phyloP scores from a whole-genome alignment of 2,329 filamentous ascomycete genomes.

The Aspergillus luchuensis region DNA sequence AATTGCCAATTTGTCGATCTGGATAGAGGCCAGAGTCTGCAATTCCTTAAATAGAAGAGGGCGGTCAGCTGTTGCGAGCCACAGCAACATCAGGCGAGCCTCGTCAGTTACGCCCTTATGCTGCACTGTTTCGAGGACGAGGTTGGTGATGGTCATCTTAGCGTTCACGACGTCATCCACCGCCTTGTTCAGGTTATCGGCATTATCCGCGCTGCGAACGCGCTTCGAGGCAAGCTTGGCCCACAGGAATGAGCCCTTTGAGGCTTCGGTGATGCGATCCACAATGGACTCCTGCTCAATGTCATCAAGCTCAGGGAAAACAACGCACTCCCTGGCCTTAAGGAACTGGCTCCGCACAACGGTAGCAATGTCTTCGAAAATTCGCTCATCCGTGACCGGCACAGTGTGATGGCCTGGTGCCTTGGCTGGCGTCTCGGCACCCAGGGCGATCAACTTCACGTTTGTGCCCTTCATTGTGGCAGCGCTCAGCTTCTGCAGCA shows the following conservation, averaged over 20 bases:
- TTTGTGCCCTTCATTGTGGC: slow-evolving; percentile 26
- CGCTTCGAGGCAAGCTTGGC: slow-evolving; percentile 40
- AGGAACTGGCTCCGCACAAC: slow-evolving; percentile 34
- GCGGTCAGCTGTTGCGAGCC: slow-evolving; percentile 42
- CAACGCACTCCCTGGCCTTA: slow-evolving; percentile 12
- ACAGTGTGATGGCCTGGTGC: slow-evolving; percentile 22
- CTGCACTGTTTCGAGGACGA: slow-evolving; percentile 33
- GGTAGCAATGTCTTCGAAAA: slow-evolving; percentile 40
- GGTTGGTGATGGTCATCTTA: slow-evolving; percentile 34
- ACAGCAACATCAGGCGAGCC: slow-evolving; percentile 37
- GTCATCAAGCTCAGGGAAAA: slow-evolving; percentile 31
- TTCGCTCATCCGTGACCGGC: slow-evolving; percentile 34
- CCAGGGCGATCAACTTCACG: slow-evolving; percentile 36
- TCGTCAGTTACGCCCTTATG: slow-evolving; percentile 30
- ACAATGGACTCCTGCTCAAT: slow-evolving; percentile 37
- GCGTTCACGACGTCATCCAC: slow-evolving; percentile 31
- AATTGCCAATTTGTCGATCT: slow-evolving; percentile 34
- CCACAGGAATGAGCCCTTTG: slow-evolving; percentile 44
- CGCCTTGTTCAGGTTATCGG: slow-evolving; percentile 30
- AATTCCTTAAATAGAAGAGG: slow-evolving; percentile 40
- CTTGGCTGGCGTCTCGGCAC: slow-evolving; percentile 24
- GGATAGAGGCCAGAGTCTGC: slow-evolving; percentile 31
- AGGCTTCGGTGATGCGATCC: slow-evolving; percentile 35
- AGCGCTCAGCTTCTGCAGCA: slow-evolving; percentile 32
- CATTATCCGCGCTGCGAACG: slow-evolving; percentile 29